A percentile compares a stretch with the other conserved stretches of the same genome.
Conservation (phyloP, 1,284 basidiomycete genomes). For the Singerocomus rubriflavus region DNA sequence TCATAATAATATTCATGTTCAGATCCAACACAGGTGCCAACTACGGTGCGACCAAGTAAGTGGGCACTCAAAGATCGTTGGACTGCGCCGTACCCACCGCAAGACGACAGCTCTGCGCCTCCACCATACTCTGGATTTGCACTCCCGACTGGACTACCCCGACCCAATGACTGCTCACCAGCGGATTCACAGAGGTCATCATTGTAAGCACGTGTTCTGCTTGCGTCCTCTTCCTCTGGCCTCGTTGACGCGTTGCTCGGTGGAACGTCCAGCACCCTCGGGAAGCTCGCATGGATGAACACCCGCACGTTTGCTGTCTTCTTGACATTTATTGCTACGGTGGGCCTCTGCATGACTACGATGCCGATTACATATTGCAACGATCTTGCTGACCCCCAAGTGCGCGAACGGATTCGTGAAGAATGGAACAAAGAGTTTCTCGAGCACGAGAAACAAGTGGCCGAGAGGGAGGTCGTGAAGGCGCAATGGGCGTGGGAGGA, state of each 20-base stretch:
- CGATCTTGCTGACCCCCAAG: slow-evolving; percentile 18
- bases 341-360: slow-evolving; percentile 8
- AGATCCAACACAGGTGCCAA: not conserved
- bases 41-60: slow-evolving; percentile 19
- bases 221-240: not conserved
- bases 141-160: not conserved
- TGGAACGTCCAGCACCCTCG: not conserved
- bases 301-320: slow-evolving; percentile 2
- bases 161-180: not conserved
- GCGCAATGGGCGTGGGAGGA: slow-evolving; percentile 19
- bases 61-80: not conserved
- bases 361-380: slow-evolving; percentile 23
- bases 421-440: slow-evolving; percentile 19
- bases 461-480: slow-evolving; percentile 8
- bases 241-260: not conserved
- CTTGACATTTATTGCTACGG: slow-evolving; percentile 4
- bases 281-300: not conserved
- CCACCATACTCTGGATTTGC: slow-evolving; percentile 16
- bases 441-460: slow-evolving; percentile 11
- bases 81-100: not conserved
- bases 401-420: slow-evolving; percentile 18
- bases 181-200: not conserved
- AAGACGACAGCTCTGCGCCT: not conserved
- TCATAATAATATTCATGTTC: not conserved
- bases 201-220: slow-evolving; percentile 7